Percentiles rank a stretch among this genome's conserved stretches.
These are phyloP conservation scores for Populus pruinosa DNA, from an alignment of 345 rosid genomes.

Conservation along the genomic window DNA sequence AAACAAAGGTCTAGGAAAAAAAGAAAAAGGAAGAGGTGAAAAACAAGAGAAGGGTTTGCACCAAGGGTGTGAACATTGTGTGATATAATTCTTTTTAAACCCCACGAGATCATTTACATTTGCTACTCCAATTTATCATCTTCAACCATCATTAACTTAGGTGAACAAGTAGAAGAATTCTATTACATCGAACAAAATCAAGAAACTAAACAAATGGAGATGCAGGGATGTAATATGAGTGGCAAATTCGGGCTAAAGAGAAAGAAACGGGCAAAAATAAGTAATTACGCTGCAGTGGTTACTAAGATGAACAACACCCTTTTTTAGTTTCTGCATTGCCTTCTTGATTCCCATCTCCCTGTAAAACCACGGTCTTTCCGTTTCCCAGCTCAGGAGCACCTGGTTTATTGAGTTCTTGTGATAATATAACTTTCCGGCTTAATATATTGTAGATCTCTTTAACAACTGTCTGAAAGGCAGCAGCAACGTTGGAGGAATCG, in stretches of 20 bases:
- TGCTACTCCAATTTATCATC: constrained; percentile 19
- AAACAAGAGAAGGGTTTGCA: too few relatives aligned
- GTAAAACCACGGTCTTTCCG: constrained; percentile 70
- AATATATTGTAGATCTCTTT: constrained; percentile 84
- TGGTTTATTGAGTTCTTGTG: constrained; percentile 68
- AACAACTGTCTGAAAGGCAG: constrained; percentile 94
- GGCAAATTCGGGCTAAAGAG: constrained; percentile 8
- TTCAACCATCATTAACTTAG: constrained; percentile 17
- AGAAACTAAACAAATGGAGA: constrained; percentile 26
- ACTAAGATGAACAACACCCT: constrained; percentile 58
- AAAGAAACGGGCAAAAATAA: constrained; percentile 1
- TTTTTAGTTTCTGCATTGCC: constrained; percentile 33
- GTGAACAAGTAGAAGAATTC: constrained; percentile 6
- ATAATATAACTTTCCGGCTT: constrained; percentile 82
- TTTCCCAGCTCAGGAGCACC: constrained; percentile 54
- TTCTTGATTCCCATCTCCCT: constrained; percentile 28
- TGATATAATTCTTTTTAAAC: too few relatives aligned
- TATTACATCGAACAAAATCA: constrained; percentile 18
- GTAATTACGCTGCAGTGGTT: not conserved
- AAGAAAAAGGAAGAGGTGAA: not conserved
- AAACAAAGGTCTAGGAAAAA: not conserved
- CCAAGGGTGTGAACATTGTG: too few relatives aligned
- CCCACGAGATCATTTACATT: constrained; percentile 18
- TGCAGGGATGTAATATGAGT: constrained; percentile 7
- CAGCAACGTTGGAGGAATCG: constrained; percentile 79